Evolutionary conservation across 2,329 filamentous ascomycete genomes (phyloP).

Genomic region (Curvularia hawaiiensis): DNA sequence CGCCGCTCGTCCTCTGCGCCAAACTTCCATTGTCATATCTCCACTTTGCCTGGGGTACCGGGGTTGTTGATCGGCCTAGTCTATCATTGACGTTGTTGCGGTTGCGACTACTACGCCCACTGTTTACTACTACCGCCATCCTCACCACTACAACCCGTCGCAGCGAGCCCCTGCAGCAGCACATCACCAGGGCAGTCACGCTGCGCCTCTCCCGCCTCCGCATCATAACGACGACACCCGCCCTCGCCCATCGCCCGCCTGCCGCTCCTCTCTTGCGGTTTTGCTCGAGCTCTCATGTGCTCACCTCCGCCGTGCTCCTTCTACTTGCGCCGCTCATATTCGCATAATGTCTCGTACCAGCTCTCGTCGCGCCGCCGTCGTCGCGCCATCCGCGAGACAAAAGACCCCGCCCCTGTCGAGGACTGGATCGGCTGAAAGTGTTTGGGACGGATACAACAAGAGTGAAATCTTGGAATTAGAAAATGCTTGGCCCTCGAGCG

Average conservation of each 20-base stretch:
- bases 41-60: constrained; percentile 15
- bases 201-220: constrained; percentile 10
- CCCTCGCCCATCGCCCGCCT: constrained; percentile 11
- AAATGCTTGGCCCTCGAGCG: constrained; percentile 20
- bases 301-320: constrained; percentile 41
- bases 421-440: constrained; percentile 42
- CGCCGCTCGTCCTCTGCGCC: constrained; percentile 16
- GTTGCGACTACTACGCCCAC: constrained; percentile 11
- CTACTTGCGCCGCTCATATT: constrained; percentile 44
- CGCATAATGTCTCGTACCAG: constrained; percentile 43
- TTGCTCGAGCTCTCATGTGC: constrained; percentile 45
- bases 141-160: constrained; percentile 23
- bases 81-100: constrained; percentile 18
- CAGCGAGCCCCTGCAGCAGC: constrained; percentile 27
- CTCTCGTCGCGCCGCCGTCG: constrained; percentile 41
- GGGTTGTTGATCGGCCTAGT: constrained; percentile 15
- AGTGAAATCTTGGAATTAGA: constrained; percentile 9
- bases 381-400: constrained; percentile 42
- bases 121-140: constrained; percentile 14
- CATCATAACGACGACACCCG: constrained; percentile 6
- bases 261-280: constrained; percentile 34
- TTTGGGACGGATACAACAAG: constrained; percentile 20
- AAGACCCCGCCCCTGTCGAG: constrained; percentile 41
- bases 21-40: constrained; percentile 20
- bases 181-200: constrained; percentile 22